Base-by-base conservation (phyloP, 108 stramenopile genomes). In the Pseudonitzschia delicatissima region DNA sequence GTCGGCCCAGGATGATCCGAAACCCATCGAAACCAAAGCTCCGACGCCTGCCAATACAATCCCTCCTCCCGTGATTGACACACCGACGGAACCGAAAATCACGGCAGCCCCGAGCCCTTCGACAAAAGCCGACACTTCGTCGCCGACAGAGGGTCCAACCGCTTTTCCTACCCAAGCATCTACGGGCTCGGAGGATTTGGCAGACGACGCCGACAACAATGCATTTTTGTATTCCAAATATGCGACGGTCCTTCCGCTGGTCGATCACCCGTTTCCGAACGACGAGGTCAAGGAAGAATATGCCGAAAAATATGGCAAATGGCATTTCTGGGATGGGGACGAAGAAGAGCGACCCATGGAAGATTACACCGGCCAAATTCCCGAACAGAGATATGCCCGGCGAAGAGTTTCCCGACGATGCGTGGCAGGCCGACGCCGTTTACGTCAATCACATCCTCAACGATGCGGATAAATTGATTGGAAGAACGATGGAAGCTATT, bases 351-450 rank as follows among this genome's bases (percentile, higher is more conserved):
- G 92, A 23, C 92, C 92, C 25, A 57, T 47, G 18, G 75, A 78
- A 35, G 84, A 88, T 45, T 90, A 81, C 51, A 45, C 77, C 35
- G 71, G 73, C 8, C 57, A 68, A 1, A 83, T 64, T 63, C 71
- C 77, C 26, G n/a, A 82, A 86, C 64, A 61, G 81, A 5, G 92
- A 93, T 52, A 64, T 88, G 45, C 76, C 77, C n/a, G 84, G 67
- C 15, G 82, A 83, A 4, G 77, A 85, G 4, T 88, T 93, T 61
- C 87, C 92, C 0, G 73, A 80, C 23, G 73, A 85, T 57, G 82
- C 86, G 17, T 93, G 92, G 92, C 92, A 93, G 70, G 82, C 71
- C 9, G 92, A 93, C 80, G 87, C 89, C 37, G 92, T 87, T 2
- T 93, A 83, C 71, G 89, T 88, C 70, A 89, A 88, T 72, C 87